phyloP scores from a whole-genome alignment of 2,329 filamentous ascomycete species.

The Domatiomyces globalis region DNA sequence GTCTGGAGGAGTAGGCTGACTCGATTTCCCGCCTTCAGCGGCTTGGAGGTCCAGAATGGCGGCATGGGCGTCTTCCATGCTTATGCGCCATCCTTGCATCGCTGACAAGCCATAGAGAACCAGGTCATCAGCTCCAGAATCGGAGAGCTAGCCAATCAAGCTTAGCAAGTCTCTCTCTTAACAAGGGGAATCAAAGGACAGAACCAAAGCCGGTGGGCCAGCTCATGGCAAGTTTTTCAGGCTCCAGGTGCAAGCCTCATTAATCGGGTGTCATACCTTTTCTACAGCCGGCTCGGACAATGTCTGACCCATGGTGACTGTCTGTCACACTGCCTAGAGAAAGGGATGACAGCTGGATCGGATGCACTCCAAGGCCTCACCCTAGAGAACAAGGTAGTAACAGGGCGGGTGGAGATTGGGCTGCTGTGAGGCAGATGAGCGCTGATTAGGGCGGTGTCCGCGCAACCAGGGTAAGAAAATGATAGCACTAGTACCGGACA shows the following conservation, averaged over 20 bases:
- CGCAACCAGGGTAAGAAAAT: not conserved
- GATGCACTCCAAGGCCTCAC: not conserved
- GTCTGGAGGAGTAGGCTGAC: slow-evolving; percentile 48
- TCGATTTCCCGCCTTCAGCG: slow-evolving; percentile 37
- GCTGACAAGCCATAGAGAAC: slow-evolving; percentile 88
- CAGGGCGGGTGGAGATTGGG: not conserved
- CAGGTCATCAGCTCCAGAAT: slow-evolving; percentile 80
- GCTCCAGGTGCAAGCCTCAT: not conserved
- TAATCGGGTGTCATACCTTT: slow-evolving; percentile 51
- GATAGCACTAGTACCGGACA: not conserved
- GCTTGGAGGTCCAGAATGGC: slow-evolving; percentile 74
- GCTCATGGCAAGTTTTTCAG: not conserved
- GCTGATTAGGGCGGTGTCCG: not conserved
- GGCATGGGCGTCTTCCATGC: slow-evolving; percentile 96
- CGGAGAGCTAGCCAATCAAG: slow-evolving; percentile 52
- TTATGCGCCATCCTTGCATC: slow-evolving; percentile 99
- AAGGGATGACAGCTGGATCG: slow-evolving; percentile 2
- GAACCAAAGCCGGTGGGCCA: not conserved
- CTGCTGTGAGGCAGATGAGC: not conserved
- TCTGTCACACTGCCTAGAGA: slow-evolving; percentile 11
- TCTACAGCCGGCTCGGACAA: slow-evolving; percentile 97
- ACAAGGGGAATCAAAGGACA: not conserved
- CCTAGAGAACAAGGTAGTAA: not conserved
- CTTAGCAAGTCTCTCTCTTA: not conserved
- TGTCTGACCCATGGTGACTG: slow-evolving; percentile 81